A percentile compares a stretch with the other conserved stretches of the same genome.
Evolutionary conservation across 768 basidiomycete genomes (phyloP).

Genomic region (Phaeotremella fagi): DNA sequence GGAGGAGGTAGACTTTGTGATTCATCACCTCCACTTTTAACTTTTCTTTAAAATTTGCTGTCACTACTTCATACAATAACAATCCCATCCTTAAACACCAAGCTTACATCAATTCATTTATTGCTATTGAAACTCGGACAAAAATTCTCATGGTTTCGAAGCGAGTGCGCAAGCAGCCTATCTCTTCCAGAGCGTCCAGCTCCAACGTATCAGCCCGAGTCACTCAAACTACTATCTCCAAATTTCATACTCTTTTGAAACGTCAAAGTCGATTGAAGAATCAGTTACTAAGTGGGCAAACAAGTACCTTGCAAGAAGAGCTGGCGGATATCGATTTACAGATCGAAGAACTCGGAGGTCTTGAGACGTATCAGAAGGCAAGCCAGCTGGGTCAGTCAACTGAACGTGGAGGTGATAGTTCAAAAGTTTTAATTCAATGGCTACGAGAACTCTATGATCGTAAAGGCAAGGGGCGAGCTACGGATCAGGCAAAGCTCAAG

Average conservation of each 20-base stretch:
- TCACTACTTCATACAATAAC: too few relatives aligned
- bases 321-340: slow-evolving; percentile 59
- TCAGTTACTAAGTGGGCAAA: slow-evolving; percentile 13
- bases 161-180: slow-evolving; percentile 7
- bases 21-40: too few relatives aligned
- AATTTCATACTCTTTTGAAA: slow-evolving; percentile 76
- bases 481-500: slow-evolving; percentile 1
- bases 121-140: too few relatives aligned
- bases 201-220: slow-evolving; percentile 47
- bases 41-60: too few relatives aligned
- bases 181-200: background rate
- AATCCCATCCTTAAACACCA: too few relatives aligned
- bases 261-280: slow-evolving; percentile 53
- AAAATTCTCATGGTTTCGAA: too few relatives aligned
- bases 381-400: slow-evolving; percentile 72
- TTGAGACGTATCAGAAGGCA: slow-evolving; percentile 76
- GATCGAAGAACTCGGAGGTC: slow-evolving; percentile 67
- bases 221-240: slow-evolving; percentile 69
- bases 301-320: slow-evolving; percentile 28
- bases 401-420: slow-evolving; percentile 83
- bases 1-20: too few relatives aligned
- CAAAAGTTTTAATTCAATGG: slow-evolving; percentile 73
- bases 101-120: too few relatives aligned
- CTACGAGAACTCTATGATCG: slow-evolving; percentile 55
- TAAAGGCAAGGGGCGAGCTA: slow-evolving; percentile 23